Evolutionary conservation across 2,329 filamentous ascomycete species (phyloP), one percentile per base, ranked within the genome.

Genomic region (Blastomyces percursus): DNA sequence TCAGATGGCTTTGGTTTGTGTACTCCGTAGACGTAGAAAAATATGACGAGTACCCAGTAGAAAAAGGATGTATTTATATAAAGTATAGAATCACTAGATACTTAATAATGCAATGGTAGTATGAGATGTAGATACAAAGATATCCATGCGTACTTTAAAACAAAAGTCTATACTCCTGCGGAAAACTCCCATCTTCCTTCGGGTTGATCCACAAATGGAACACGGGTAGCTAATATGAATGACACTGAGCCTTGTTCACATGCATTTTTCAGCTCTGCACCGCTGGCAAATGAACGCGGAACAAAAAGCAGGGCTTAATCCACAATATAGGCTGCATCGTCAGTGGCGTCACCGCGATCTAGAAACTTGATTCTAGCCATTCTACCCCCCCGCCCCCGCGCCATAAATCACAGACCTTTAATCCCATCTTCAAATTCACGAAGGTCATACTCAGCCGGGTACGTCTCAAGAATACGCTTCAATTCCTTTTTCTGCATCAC

Each of bases 401-500:
- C n/a, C n/a, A n/a, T n/a, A 38, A 55, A 35, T 69, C 77, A 80
- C 72, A 92, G 71, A 19, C 85, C 86, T 52, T 84, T 81, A 63
- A 86, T 80, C 0, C 91, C 91, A 3, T 84, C 89, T 66, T 96
- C 89, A 75, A 84, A 91, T 67, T 86, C 84, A 19, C 80, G 81
- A 57, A 94, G 72, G 74, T 97, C 91, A 75, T 99, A 99, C 79
- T 99, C 94, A 44, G 89, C 86, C 0, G 93, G 92, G 77, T 97
- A 99, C 69, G 82, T 86, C 68, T 93, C 85, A 59, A 99, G 72
- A 60, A 96, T 82, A n/a, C 84, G 82, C 71, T 80, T 89, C 70
- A 97, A 78, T 76, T 92, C 83, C 66, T 77, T 76, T 78, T 90
- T 91, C 80, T 99, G 94, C 51, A 78, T 81, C 73, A 80, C 83